These are phyloP conservation scores for Sporothrix schenckii DNA, from an alignment of 2,329 filamentous ascomycete species.

Conservation along the genomic window DNA sequence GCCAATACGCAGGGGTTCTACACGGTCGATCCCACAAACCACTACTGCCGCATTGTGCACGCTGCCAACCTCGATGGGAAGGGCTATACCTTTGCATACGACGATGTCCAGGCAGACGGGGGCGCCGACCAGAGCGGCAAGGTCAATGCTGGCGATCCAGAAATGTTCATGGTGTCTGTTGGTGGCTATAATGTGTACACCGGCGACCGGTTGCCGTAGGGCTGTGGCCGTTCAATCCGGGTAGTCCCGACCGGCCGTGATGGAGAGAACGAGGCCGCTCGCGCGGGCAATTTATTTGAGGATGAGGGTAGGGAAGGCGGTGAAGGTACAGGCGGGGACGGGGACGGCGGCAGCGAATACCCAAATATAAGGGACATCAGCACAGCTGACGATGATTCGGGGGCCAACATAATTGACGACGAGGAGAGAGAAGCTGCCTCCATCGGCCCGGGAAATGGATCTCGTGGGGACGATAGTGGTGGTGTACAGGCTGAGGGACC, in stretches of 20 bases:
- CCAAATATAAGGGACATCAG: no score
- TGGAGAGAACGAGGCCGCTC: background rate
- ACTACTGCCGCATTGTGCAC: conserved; percentile 62
- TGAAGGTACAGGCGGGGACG: no score
- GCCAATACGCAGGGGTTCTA: conserved; percentile 47
- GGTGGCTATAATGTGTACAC: conserved; percentile 47
- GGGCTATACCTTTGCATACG: conserved; percentile 65
- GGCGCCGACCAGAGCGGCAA: conserved; percentile 59
- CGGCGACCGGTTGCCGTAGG: conserved; percentile 35
- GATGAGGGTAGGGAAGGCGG: no score
- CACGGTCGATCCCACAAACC: conserved; percentile 53
- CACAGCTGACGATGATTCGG: no score
- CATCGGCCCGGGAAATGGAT: background rate
- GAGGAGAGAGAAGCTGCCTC: background rate
- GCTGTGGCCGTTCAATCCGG: background rate
- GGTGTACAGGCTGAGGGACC: background rate
- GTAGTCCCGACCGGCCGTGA: background rate
- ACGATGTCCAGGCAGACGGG: conserved; percentile 58
- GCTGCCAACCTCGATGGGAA: conserved; percentile 55
- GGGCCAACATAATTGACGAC: background rate
- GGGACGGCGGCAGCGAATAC: no score
- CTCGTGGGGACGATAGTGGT: background rate
- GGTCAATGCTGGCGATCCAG: conserved; percentile 56
- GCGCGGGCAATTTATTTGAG: background rate
- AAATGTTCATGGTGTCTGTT: conserved; percentile 54